These are phyloP conservation scores for Tanacetum coccineum DNA, from an alignment of 129 eudicot genomes.

Conservation along the genomic window DNA sequence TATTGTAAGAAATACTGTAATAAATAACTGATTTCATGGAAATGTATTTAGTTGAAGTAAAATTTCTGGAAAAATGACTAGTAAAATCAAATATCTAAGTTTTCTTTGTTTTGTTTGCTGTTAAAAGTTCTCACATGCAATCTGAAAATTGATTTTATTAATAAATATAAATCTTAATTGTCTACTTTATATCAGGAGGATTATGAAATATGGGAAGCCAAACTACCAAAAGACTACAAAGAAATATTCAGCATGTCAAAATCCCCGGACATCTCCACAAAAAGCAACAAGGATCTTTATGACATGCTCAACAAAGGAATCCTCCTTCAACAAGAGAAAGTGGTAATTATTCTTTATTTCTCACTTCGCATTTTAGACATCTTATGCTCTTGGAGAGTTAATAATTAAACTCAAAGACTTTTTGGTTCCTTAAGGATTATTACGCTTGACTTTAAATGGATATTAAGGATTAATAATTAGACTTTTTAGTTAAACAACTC, in stretches of 20 bases:
- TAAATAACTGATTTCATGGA: too few relatives aligned
- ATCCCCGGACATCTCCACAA: not conserved
- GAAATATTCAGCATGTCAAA: not conserved
- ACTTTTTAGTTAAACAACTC: too few relatives aligned
- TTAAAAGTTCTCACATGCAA: not conserved
- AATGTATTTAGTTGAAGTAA: too few relatives aligned
- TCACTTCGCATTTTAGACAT: not conserved
- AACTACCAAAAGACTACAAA: conserved; percentile 7
- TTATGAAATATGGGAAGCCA: not conserved
- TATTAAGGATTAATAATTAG: too few relatives aligned
- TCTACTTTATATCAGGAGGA: not conserved
- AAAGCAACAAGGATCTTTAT: not conserved
- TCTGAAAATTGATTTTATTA: not conserved
- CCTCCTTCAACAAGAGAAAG: not conserved
- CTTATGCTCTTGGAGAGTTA: not conserved
- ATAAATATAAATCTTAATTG: not conserved
- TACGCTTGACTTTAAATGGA: not conserved
- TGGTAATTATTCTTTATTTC: not conserved
- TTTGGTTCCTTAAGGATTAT: too few relatives aligned
- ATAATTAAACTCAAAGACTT: not conserved
- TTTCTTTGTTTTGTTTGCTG: too few relatives aligned
- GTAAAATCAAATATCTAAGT: too few relatives aligned
- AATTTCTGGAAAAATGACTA: too few relatives aligned
- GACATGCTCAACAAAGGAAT: not conserved
- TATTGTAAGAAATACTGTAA: too few relatives aligned